Evolutionary conservation across 2,329 filamentous ascomycete genomes (phyloP).

Genomic region (Epichloe brachyelytri): DNA sequence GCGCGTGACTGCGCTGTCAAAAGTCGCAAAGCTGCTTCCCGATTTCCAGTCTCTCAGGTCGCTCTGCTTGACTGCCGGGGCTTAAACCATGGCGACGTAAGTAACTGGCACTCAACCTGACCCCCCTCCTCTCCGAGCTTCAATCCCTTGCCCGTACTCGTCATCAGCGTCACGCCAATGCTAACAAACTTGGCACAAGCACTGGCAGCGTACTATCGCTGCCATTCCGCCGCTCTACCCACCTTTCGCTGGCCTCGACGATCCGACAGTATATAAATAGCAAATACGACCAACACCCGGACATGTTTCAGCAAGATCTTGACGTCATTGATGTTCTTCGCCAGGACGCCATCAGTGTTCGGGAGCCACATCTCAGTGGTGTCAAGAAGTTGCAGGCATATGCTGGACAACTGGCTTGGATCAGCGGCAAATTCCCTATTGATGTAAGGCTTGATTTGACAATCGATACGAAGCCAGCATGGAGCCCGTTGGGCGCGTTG

Average conservation of each 20-base stretch:
- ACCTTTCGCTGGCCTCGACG: constrained; percentile 64
- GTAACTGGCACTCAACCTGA: neutral
- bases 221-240: constrained; percentile 76
- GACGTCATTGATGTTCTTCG: constrained; percentile 75
- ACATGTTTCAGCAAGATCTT: constrained; percentile 85
- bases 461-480: neutral
- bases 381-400: constrained; percentile 83
- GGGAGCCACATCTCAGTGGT: constrained; percentile 77
- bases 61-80: neutral
- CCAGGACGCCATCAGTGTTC: constrained; percentile 73
- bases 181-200: constrained; percentile 10
- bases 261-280: constrained; percentile 92
- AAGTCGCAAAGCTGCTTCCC: neutral
- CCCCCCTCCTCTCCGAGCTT: neutral
- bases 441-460: constrained; percentile 41
- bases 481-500: constrained; percentile 7
- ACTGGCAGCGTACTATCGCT: constrained; percentile 55
- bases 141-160: neutral
- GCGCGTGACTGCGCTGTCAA: neutral
- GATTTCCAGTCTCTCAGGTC: neutral
- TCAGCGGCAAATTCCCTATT: constrained; percentile 89
- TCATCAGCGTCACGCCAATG: neutral
- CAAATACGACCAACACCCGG: constrained; percentile 97
- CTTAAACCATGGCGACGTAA: constrained; percentile 3
- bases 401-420: constrained; percentile 84